Evolutionary conservation across 2,329 filamentous ascomycete genomes (phyloP).

Genomic region (Diaporthe sp.): DNA sequence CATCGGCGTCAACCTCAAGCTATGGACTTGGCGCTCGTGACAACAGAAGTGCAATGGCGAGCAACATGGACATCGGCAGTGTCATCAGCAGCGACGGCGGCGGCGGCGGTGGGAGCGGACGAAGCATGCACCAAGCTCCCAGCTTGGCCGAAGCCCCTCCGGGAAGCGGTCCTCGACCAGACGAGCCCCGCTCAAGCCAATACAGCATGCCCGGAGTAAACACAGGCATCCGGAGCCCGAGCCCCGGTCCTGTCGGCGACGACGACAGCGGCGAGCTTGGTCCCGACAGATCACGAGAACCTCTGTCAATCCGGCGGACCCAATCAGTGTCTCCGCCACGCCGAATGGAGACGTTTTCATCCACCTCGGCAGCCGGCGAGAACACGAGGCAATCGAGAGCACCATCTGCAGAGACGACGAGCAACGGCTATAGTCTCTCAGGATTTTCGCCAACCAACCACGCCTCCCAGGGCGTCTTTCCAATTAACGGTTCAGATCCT

Average conservation of each 20-base stretch:
- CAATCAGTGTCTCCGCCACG: conserved; percentile 48
- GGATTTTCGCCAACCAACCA: conserved; percentile 62
- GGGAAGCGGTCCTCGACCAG: conserved; percentile 39
- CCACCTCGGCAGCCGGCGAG: conserved; percentile 65
- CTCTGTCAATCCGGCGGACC: conserved; percentile 31
- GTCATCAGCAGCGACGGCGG: conserved; percentile 7
- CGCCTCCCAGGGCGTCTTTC: conserved; percentile 64
- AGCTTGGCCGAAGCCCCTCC: conserved; percentile 49
- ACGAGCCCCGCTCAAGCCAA: conserved; percentile 36
- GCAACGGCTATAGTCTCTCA: conserved; percentile 62
- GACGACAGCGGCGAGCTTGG: neutral
- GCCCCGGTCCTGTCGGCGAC: conserved; percentile 4
- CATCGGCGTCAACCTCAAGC: conserved; percentile 18
- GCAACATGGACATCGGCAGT: conserved; percentile 29
- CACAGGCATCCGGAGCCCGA: conserved; percentile 34
- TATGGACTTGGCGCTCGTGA: conserved; percentile 21
- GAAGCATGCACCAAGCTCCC: conserved; percentile 50
- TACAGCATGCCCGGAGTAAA: conserved; percentile 22
- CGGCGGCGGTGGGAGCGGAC: neutral
- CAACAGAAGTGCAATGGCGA: conserved; percentile 7
- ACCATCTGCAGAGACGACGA: conserved; percentile 60
- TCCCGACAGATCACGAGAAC: neutral
- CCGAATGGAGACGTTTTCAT: conserved; percentile 66
- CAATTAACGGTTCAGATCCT: conserved; percentile 65
- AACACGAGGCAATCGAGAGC: conserved; percentile 54